Evolutionary conservation across 139 green algal species (phyloP), one percentile per base, ranked within the genome.

Genomic region (Diplosphaera chodatii): DNA sequence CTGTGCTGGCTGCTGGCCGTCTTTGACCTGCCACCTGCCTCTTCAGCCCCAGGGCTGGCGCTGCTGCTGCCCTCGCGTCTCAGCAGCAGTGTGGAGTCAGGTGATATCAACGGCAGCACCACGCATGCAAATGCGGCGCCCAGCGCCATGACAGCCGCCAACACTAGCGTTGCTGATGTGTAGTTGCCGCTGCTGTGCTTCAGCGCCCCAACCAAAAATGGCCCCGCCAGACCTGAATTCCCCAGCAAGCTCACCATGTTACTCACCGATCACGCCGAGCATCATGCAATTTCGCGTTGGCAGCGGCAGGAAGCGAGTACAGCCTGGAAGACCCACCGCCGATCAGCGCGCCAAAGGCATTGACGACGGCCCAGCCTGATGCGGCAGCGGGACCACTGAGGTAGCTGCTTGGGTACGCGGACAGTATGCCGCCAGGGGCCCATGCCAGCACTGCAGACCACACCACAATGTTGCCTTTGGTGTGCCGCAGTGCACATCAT

Each of bases 391-490:
- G 62, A 0, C 71, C 70, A 1, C 41, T 21, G 30, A 89, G 72
- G 74, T 87, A 89, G 16, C 72, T 80, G 10, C 77, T 79, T 20
- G 84, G 84, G 68, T 76, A 82, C 40, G 66, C 59, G 64, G 63
- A 76, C 37, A 80, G 40, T 29, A 80, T 74, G 2, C 75, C 75
- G 28, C 41, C 63, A 23, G 75, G 64, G 1, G 55, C 75, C 75
- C 75, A 80, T 0, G 66, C 23, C 5, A 69, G 20, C 15, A 70
- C 75, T 10, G 37, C 37, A 48, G 37, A 48, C 10, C 37, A 48
- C 37, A 48, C 8, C 37, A 48, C 37, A 10, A 10, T 48, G n/a
- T n/a, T n/a, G n/a, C n/a, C n/a, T n/a, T n/a, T n/a, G n/a, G n/a
- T n/a, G n/a, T n/a, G n/a, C n/a, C n/a, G n/a, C n/a, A n/a, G n/a